Conservation (phyloP, 192 early-diverging fungal species). For the Backusella psychrophila region DNA sequence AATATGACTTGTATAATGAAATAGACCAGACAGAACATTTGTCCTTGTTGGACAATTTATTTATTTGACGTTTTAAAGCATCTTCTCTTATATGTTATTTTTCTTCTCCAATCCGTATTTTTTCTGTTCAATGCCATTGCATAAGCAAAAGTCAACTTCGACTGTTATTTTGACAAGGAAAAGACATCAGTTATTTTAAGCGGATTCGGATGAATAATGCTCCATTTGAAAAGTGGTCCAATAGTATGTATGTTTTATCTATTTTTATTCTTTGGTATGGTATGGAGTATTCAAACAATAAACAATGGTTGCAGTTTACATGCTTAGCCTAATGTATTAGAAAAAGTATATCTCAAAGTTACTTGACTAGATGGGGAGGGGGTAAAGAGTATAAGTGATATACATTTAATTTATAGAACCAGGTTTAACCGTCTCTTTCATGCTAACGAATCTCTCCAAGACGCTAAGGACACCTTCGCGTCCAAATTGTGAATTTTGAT, state of each 20-base stretch:
- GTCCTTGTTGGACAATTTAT: neutral
- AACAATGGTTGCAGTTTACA: neutral
- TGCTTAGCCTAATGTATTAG: neutral
- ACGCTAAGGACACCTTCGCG: constrained; percentile 83
- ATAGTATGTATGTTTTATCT: neutral
- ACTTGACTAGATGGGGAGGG: neutral
- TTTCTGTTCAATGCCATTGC: neutral
- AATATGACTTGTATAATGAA: neutral
- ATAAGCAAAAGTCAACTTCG: neutral
- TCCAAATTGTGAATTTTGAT: constrained; percentile 83
- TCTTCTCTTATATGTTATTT: neutral
- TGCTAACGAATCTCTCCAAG: constrained; percentile 55
- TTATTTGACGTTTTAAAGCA: neutral
- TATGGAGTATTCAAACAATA: neutral
- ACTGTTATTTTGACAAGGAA: neutral
- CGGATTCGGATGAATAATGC: neutral
- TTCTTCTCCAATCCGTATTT: neutral
- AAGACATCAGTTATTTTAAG: neutral
- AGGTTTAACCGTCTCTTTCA: constrained; percentile 10
- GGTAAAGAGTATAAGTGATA: neutral
- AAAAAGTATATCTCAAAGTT: neutral
- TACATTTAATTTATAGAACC: neutral
- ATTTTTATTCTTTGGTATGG: neutral
- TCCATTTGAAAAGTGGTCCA: neutral
- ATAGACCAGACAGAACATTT: neutral